Conservation (phyloP, 2,329 filamentous ascomycete genomes). For the Pezicula carpinea region DNA sequence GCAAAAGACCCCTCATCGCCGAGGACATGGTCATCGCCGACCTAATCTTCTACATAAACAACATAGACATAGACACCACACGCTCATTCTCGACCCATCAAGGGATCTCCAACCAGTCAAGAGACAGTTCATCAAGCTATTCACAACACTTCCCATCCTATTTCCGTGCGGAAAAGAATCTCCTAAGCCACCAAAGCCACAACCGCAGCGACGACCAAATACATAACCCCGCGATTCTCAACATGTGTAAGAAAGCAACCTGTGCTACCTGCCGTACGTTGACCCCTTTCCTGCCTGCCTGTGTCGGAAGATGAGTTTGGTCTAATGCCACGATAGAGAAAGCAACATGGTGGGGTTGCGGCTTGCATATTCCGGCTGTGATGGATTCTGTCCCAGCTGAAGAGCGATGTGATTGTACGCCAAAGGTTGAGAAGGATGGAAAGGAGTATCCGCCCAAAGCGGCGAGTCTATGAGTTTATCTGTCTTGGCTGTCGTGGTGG, state of each 20-base stretch:
- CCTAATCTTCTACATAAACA: no score
- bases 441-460: slow-evolving; percentile 50
- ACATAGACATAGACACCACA: no score
- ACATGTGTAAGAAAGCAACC: slow-evolving; percentile 47
- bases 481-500: slow-evolving; percentile 3
- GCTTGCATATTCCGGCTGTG: slow-evolving; percentile 44
- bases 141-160: no score
- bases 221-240: slow-evolving; percentile 4
- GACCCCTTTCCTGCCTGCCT: neutral
- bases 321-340: slow-evolving; percentile 34
- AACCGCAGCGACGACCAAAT: neutral
- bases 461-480: slow-evolving; percentile 16
- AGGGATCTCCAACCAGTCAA: no score
- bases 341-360: slow-evolving; percentile 49
- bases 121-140: no score
- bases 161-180: no score
- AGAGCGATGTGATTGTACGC: slow-evolving; percentile 49
- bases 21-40: no score
- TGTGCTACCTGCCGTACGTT: slow-evolving; percentile 46
- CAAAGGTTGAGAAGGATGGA: slow-evolving; percentile 44
- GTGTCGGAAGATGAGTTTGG: no score
- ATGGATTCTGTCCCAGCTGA: slow-evolving; percentile 45
- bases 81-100: no score
- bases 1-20: no score
- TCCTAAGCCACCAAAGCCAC: slow-evolving; percentile 1